These are phyloP conservation scores for Nothophytophthora sp. DNA, from an alignment of 352 stramenopile species.

Conservation along the genomic window DNA sequence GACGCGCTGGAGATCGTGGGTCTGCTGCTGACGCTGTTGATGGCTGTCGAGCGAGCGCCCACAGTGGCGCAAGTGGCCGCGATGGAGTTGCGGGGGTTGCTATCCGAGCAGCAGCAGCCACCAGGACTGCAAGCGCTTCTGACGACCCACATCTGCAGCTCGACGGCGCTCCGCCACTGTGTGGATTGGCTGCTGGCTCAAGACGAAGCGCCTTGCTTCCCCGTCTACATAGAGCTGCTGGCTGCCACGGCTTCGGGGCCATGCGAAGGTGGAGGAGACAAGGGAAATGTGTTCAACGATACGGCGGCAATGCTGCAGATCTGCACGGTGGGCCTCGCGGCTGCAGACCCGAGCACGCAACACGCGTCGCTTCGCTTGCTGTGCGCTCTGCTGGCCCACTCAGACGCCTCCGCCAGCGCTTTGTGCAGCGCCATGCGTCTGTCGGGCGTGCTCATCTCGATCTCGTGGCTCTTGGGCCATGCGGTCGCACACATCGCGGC, in stretches of 20 bases:
- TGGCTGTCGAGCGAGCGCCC: conserved; percentile 5
- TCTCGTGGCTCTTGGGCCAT: conserved; percentile 44
- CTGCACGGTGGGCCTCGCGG: conserved; percentile 16
- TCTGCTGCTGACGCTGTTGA: conserved; percentile 22
- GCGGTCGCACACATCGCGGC: conserved; percentile 9
- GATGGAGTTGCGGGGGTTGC: conserved; percentile 12
- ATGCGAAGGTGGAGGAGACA: background rate
- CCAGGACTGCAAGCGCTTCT: conserved; percentile 15
- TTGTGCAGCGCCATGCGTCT: conserved; percentile 32
- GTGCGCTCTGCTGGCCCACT: conserved; percentile 15
- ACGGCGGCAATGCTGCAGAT: conserved; percentile 25
- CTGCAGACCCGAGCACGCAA: conserved; percentile 11
- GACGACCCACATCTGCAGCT: conserved; percentile 25
- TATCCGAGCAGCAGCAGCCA: conserved; percentile 5
- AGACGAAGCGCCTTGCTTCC: conserved; percentile 1
- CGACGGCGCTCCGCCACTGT: conserved; percentile 12
- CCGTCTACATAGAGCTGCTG: conserved; percentile 18
- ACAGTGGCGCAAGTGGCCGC: conserved; percentile 9
- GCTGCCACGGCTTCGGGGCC: conserved; percentile 10
- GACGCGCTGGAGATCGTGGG: conserved; percentile 25
- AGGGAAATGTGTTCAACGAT: conserved; percentile 11
- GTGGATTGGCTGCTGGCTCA: conserved; percentile 13
- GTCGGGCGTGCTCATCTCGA: conserved; percentile 36
- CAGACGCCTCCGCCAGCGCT: conserved; percentile 9
- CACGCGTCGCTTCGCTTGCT: conserved; percentile 19